These are phyloP conservation scores for Penicillium crustosum DNA, from an alignment of 2,329 filamentous ascomycete genomes.

Conservation along the genomic window DNA sequence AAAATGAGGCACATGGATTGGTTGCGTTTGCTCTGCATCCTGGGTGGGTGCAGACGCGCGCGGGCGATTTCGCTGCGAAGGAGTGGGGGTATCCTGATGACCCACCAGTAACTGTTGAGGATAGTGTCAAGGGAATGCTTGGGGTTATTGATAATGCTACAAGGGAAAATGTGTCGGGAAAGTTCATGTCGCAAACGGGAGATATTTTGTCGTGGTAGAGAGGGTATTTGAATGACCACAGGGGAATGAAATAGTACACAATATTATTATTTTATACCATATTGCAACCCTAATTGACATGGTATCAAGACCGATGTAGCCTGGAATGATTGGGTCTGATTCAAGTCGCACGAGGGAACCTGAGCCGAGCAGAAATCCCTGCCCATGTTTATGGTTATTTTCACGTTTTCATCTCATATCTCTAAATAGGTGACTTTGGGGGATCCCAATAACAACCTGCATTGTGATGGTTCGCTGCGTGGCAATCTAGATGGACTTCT, in stretches of 20 bases:
- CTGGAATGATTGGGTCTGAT: background rate
- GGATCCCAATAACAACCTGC: too few relatives aligned
- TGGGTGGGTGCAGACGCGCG: constrained; percentile 37
- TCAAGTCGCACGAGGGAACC: background rate
- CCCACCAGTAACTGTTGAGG: constrained; percentile 33
- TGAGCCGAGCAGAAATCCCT: background rate
- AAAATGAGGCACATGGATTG: constrained; percentile 23
- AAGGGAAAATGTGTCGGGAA: constrained; percentile 34
- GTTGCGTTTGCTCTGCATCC: constrained; percentile 35
- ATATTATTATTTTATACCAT: background rate
- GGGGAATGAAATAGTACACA: background rate
- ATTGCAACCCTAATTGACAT: background rate
- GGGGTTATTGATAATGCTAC: constrained; percentile 40
- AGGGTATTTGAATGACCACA: background rate
- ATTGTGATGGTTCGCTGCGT: too few relatives aligned
- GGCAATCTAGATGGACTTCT: too few relatives aligned
- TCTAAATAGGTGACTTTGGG: background rate
- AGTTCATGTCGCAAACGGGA: constrained; percentile 36
- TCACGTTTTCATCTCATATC: background rate
- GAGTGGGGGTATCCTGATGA: constrained; percentile 32
- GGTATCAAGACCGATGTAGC: background rate
- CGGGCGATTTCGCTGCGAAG: constrained; percentile 32
- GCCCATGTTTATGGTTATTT: background rate
- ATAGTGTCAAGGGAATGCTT: constrained; percentile 36
- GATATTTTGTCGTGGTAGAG: constrained; percentile 26